Percentiles rank a stretch among this genome's conserved stretches.
Conservation (phyloP, 2,329 filamentous ascomycete species). For the Aspergillus eucalypticola region DNA sequence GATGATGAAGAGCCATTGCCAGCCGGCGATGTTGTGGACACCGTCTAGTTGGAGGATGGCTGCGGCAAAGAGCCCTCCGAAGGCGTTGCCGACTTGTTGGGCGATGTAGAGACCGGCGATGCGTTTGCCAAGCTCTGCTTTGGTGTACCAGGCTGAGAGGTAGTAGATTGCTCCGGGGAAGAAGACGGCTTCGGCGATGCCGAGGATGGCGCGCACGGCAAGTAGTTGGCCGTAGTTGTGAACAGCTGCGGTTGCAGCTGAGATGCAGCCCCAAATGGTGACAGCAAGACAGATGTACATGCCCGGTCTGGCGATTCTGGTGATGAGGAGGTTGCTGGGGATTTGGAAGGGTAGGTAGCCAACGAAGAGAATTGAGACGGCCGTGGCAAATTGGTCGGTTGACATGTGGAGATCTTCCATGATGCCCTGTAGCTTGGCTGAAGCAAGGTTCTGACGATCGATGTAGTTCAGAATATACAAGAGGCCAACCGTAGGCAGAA, state of each 20-base stretch:
- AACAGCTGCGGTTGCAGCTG: slow-evolving; percentile 56
- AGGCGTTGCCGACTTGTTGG: slow-evolving; percentile 29
- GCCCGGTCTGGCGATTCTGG: slow-evolving; percentile 52
- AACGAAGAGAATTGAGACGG: slow-evolving; percentile 30
- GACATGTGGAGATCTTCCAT: slow-evolving; percentile 43
- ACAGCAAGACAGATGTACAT: slow-evolving; percentile 57
- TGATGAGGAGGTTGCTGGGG: slow-evolving; percentile 54
- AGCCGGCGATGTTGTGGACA: slow-evolving; percentile 22
- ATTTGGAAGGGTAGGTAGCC: slow-evolving; percentile 38
- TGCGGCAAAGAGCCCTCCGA: slow-evolving; percentile 30
- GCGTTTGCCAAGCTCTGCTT: slow-evolving; percentile 32
- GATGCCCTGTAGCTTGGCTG: slow-evolving; percentile 45
- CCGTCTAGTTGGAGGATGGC: slow-evolving; percentile 29
- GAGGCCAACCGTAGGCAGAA: slow-evolving; percentile 37
- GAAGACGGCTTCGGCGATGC: slow-evolving; percentile 64
- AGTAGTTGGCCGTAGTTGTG: slow-evolving; percentile 58
- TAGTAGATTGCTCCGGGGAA: slow-evolving; percentile 50
- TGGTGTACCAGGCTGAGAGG: slow-evolving; percentile 45
- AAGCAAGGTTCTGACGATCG: slow-evolving; percentile 41
- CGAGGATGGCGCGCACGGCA: slow-evolving; percentile 58
- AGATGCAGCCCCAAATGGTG: slow-evolving; percentile 62
- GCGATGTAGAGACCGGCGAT: slow-evolving; percentile 34
- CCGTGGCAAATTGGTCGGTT: slow-evolving; percentile 36
- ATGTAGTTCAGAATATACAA: slow-evolving; percentile 47
- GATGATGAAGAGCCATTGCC: slow-evolving; percentile 35